phyloP scores from a whole-genome alignment of 2,329 filamentous ascomycete genomes.

The Colletotrichum nymphaeae region DNA sequence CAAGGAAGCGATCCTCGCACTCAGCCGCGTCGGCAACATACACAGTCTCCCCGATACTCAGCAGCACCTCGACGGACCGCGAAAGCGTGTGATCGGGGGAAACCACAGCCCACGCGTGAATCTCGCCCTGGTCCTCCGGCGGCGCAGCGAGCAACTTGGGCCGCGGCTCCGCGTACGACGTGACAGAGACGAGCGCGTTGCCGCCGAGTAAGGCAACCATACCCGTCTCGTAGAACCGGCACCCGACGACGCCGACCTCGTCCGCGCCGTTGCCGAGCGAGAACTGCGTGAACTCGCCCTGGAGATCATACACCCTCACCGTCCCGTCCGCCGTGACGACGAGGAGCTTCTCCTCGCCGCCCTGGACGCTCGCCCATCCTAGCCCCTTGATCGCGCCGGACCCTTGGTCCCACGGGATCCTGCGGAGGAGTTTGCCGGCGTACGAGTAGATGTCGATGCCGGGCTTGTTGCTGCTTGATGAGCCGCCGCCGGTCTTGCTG shows the following conservation, averaged over 20 bases:
- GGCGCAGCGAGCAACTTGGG: constrained; percentile 83
- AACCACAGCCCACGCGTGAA: constrained; percentile 91
- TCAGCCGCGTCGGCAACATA: constrained; percentile 90
- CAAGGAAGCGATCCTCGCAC: constrained; percentile 89
- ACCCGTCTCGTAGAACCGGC: constrained; percentile 90
- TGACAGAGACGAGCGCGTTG: constrained; percentile 87
- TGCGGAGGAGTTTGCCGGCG: constrained; percentile 87
- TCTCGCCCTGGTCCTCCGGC: constrained; percentile 81
- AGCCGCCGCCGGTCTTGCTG: constrained; percentile 47
- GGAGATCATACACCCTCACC: constrained; percentile 91
- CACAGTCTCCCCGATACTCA: constrained; percentile 87
- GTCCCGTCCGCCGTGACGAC: constrained; percentile 91
- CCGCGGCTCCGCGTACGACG: constrained; percentile 89
- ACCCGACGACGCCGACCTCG: constrained; percentile 87
- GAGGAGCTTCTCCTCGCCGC: constrained; percentile 82
- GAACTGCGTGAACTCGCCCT: constrained; percentile 95
- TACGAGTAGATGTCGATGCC: constrained; percentile 96
- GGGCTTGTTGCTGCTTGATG: constrained; percentile 73
- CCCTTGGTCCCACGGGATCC: constrained; percentile 92
- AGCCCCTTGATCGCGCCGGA: constrained; percentile 82
- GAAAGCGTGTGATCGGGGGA: constrained; percentile 90
- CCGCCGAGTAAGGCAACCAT: constrained; percentile 92
- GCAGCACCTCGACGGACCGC: constrained; percentile 89
- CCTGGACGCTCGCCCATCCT: constrained; percentile 82
- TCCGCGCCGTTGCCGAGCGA: constrained; percentile 91